Evolutionary conservation across 2,329 filamentous ascomycete species (phyloP).

Genomic region (Exophiala phaeomuriformis): DNA sequence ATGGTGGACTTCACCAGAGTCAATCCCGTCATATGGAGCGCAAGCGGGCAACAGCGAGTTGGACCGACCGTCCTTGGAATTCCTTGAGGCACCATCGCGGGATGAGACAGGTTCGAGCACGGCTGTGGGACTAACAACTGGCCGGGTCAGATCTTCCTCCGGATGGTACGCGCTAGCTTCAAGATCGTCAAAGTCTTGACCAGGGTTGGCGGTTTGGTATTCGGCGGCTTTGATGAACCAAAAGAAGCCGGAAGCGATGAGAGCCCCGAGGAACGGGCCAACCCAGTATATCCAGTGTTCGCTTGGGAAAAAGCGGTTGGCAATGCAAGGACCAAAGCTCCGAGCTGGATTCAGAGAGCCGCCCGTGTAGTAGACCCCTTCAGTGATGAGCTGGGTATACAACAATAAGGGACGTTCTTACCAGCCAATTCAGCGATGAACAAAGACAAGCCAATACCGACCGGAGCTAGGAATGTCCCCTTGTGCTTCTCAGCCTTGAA

Average conservation of each 20-base stretch:
- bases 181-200: slow-evolving; percentile 45
- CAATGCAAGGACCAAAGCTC: slow-evolving; percentile 43
- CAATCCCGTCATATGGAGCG: neutral
- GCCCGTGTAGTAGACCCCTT: slow-evolving; percentile 44
- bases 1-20: slow-evolving; percentile 1
- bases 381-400: neutral
- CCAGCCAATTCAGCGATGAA: slow-evolving; percentile 54
- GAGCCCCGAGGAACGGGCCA: slow-evolving; percentile 40
- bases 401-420: slow-evolving; percentile 4
- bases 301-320: slow-evolving; percentile 38
- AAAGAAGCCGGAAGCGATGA: slow-evolving; percentile 46
- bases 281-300: slow-evolving; percentile 47
- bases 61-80: slow-evolving; percentile 14
- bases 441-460: slow-evolving; percentile 64
- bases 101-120: slow-evolving; percentile 15
- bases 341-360: slow-evolving; percentile 45
- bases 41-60: slow-evolving; percentile 6
- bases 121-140: slow-evolving; percentile 23
- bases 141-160: slow-evolving; percentile 22
- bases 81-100: slow-evolving; percentile 8
- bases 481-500: slow-evolving; percentile 56
- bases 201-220: slow-evolving; percentile 41
- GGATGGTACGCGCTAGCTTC: slow-evolving; percentile 25
- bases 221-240: slow-evolving; percentile 40
- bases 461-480: slow-evolving; percentile 61